phyloP scores from a whole-genome alignment of 768 basidiomycete species.

The Lentinula guzmanii region DNA sequence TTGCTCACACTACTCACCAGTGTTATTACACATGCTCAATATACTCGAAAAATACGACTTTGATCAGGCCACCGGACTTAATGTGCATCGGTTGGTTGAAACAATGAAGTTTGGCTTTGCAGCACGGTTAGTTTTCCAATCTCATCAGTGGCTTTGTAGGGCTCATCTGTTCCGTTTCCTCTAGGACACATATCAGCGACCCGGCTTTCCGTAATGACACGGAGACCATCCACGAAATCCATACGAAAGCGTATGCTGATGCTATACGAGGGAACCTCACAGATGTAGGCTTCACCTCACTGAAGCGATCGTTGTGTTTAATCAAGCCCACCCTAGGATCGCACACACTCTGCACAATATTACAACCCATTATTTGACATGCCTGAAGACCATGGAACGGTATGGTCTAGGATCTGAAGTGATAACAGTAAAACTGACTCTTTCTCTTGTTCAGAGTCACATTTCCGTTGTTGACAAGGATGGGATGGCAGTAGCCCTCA shows the following conservation, averaged over 20 bases:
- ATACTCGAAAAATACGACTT: constrained; percentile 70
- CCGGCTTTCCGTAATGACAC: constrained; percentile 58
- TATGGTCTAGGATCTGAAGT: constrained; percentile 24
- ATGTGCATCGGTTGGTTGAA: constrained; percentile 79
- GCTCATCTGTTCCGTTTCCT: neutral
- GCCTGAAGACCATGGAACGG: constrained; percentile 82
- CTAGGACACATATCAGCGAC: constrained; percentile 80
- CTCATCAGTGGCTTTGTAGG: neutral
- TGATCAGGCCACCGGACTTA: constrained; percentile 51
- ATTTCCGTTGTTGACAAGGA: constrained; percentile 75
- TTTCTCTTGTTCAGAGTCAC: constrained; percentile 56
- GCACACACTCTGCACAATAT: constrained; percentile 75
- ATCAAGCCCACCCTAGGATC: constrained; percentile 43
- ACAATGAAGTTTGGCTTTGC: constrained; percentile 71
- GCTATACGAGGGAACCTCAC: constrained; percentile 64
- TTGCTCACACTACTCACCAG: constrained; percentile 21
- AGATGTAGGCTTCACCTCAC: constrained; percentile 50
- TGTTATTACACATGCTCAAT: constrained; percentile 91
- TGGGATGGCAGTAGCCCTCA: constrained; percentile 84
- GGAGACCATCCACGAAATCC: constrained; percentile 53
- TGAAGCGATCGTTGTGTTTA: neutral
- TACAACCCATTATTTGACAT: constrained; percentile 82
- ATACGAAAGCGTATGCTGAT: constrained; percentile 63
- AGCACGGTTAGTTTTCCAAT: constrained; percentile 26
- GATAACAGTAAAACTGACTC: neutral